Evolutionary conservation across 768 basidiomycete genomes (phyloP).

Genomic region (Collybiopsis confluens): DNA sequence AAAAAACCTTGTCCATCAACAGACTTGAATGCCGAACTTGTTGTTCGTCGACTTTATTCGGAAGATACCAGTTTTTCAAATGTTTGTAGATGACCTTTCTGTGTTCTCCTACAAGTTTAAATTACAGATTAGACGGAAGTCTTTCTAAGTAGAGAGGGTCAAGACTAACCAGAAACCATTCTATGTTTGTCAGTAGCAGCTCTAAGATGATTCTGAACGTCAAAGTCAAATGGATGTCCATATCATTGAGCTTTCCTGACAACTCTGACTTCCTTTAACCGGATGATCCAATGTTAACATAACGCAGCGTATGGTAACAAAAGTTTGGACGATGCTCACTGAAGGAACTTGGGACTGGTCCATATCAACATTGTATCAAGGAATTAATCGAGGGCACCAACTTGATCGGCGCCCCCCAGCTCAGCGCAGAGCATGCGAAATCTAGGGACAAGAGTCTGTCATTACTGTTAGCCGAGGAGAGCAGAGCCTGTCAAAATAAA

Average conservation of each 20-base stretch:
- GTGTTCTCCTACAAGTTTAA: conserved; percentile 48
- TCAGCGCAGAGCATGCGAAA: conserved; percentile 45
- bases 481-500: neutral
- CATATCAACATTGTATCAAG: conserved; percentile 54
- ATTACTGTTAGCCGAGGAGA: neutral
- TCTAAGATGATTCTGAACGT: conserved; percentile 44
- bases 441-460: conserved; percentile 29
- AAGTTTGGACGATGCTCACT: neutral
- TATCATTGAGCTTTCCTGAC: conserved; percentile 24
- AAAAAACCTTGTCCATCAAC: conserved; percentile 55
- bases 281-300: conserved; percentile 18
- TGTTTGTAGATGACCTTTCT: conserved; percentile 61
- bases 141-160: neutral
- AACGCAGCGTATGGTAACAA: conserved; percentile 29
- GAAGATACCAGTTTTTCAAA: conserved; percentile 63
- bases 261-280: neutral
- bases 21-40: conserved; percentile 63
- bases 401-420: no score
- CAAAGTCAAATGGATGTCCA: conserved; percentile 36
- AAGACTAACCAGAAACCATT: conserved; percentile 47
- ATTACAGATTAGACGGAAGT: neutral
- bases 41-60: conserved; percentile 65
- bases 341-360: conserved; percentile 57
- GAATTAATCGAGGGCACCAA: conserved; percentile 32
- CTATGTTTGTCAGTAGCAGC: conserved; percentile 38